Conservation (phyloP, 352 stramenopile genomes). For the Globisporangium alternatum region DNA sequence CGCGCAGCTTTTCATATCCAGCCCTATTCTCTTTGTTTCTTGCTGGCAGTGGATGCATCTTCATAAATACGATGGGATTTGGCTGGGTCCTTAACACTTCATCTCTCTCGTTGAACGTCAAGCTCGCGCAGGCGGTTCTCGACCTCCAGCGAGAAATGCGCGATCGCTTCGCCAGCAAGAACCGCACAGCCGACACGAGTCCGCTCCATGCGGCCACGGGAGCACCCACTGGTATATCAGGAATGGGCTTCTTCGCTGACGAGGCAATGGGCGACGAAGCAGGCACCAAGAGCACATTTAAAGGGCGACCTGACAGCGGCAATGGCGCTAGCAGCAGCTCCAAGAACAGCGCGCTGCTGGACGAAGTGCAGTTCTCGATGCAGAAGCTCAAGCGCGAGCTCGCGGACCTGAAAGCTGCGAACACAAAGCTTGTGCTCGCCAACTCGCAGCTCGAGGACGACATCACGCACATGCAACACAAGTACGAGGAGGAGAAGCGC, state of each 20-base stretch:
- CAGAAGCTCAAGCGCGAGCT: constrained; percentile 79
- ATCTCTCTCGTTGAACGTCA: constrained; percentile 29
- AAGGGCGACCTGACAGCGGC: neutral
- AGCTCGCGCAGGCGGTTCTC: constrained; percentile 47
- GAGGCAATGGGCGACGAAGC: neutral
- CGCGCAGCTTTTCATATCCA: constrained; percentile 71
- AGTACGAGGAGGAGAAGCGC: constrained; percentile 71
- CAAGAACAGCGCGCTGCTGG: constrained; percentile 24
- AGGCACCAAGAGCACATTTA: neutral
- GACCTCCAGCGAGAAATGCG: constrained; percentile 55
- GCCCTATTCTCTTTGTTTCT: neutral
- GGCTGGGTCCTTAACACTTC: constrained; percentile 13
- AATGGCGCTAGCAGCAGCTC: neutral
- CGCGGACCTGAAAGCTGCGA: constrained; percentile 49
- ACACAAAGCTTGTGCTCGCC: constrained; percentile 54
- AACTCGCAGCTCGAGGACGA: constrained; percentile 82
- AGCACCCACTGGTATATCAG: neutral
- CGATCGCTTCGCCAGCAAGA: constrained; percentile 32
- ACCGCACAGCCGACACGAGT: neutral
- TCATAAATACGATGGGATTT: neutral
- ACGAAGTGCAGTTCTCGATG: constrained; percentile 63
- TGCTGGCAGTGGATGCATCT: no score
- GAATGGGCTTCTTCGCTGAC: neutral
- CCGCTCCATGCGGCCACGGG: neutral
- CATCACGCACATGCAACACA: constrained; percentile 49